Conservation (phyloP, 306 rosid species). For the Lotus japonicus region DNA sequence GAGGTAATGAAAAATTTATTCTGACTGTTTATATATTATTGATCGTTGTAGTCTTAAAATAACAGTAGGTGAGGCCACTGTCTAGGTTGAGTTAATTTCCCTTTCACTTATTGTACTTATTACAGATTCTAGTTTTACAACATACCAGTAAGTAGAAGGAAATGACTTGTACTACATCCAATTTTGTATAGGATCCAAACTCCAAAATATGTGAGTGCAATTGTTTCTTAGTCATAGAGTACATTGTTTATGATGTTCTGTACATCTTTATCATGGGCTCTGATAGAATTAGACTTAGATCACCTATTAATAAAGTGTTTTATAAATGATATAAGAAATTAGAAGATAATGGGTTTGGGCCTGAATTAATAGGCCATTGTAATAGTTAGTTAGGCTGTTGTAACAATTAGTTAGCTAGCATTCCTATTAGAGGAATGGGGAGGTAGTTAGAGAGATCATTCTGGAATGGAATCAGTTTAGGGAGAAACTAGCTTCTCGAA, state of each 20-base stretch:
- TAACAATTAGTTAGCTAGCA: too few relatives aligned
- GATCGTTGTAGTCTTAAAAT: slow-evolving; percentile 10
- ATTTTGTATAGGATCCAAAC: neutral
- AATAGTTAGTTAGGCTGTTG: too few relatives aligned
- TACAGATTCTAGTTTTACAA: neutral
- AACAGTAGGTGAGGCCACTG: neutral
- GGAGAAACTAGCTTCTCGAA: too few relatives aligned
- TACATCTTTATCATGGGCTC: neutral
- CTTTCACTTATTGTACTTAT: neutral
- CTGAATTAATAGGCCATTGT: too few relatives aligned
- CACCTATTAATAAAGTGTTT: too few relatives aligned
- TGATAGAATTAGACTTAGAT: too few relatives aligned
- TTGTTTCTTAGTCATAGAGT: slow-evolving; percentile 1
- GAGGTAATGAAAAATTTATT: slow-evolving; percentile 45
- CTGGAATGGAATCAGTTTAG: too few relatives aligned
- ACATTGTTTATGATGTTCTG: neutral
- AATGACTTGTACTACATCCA: neutral
- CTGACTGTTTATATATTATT: neutral
- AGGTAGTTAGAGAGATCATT: too few relatives aligned
- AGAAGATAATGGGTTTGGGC: too few relatives aligned
- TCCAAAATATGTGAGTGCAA: neutral
- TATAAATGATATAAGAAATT: too few relatives aligned
- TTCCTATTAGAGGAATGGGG: too few relatives aligned
- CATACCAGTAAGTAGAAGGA: neutral
- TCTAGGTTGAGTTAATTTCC: neutral